phyloP scores from a whole-genome alignment of 2,329 filamentous ascomycete species.

The Byssothecium circinans region DNA sequence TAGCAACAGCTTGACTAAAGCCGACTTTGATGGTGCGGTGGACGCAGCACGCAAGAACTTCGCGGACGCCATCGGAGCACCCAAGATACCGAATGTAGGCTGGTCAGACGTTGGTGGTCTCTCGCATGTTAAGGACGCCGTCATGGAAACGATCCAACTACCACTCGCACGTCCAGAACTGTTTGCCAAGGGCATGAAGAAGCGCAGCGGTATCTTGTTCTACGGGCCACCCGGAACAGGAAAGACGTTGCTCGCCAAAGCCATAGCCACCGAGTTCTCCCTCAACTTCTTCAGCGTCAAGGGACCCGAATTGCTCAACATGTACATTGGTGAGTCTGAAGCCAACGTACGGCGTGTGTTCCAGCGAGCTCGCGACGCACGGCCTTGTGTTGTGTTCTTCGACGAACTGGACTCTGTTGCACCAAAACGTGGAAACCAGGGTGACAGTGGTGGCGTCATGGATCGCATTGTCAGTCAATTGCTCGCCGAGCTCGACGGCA shows the following conservation, averaged over 20 bases:
- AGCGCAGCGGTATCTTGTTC: conserved; percentile 89
- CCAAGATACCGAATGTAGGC: conserved; percentile 94
- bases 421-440: conserved; percentile 94
- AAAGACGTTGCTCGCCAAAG: conserved; percentile 90
- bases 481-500: conserved; percentile 92
- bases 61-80: conserved; percentile 93
- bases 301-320: conserved; percentile 87
- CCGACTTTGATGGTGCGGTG: conserved; percentile 89
- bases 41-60: conserved; percentile 97
- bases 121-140: conserved; percentile 92
- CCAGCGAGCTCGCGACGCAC: conserved; percentile 79
- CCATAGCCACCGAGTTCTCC: conserved; percentile 90
- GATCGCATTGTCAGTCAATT: conserved; percentile 95
- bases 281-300: conserved; percentile 95
- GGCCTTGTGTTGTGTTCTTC: conserved; percentile 90
- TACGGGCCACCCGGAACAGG: conserved; percentile 90
- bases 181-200: conserved; percentile 97
- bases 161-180: conserved; percentile 89
- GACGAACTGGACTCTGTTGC: conserved; percentile 92
- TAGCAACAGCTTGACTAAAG: conserved; percentile 74
- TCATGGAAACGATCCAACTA: conserved; percentile 93
- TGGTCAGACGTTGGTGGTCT: conserved; percentile 97
- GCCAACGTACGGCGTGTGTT: conserved; percentile 89
- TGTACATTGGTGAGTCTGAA: conserved; percentile 95
- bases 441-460: conserved; percentile 97